phyloP scores from a whole-genome alignment of 371 early-diverging fungal species.

The Mucor lusitanicus region DNA sequence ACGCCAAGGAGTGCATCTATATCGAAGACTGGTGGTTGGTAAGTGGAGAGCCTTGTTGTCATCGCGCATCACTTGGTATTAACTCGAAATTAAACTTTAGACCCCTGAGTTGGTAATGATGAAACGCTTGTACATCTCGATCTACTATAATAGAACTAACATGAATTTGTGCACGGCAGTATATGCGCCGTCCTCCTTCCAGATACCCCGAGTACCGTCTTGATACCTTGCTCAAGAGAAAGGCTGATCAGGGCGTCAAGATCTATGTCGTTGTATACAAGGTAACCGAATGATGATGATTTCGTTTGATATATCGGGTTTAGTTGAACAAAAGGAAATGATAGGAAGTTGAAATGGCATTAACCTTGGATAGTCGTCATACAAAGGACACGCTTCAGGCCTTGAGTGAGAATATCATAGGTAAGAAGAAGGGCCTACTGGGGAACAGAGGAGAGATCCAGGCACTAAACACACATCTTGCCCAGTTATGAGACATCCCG shows the following conservation, averaged over 20 bases:
- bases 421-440: no score
- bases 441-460: neutral
- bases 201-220: slow-evolving; percentile 79
- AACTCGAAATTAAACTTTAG: slow-evolving; percentile 18
- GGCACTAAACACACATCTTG: slow-evolving; percentile 13
- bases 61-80: no score
- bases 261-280: slow-evolving; percentile 92
- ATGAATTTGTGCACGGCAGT: slow-evolving; percentile 44
- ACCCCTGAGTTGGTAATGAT: slow-evolving; percentile 50
- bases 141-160: neutral
- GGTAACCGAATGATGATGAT: slow-evolving; percentile 18
- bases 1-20: slow-evolving; percentile 77
- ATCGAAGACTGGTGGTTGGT: slow-evolving; percentile 95
- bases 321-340: slow-evolving; percentile 9
- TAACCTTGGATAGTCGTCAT: slow-evolving; percentile 80
- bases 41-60: slow-evolving; percentile 8
- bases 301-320: neutral
- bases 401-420: slow-evolving; percentile 78
- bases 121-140: neutral
- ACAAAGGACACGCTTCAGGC: slow-evolving; percentile 77
- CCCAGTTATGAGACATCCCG: slow-evolving; percentile 84
- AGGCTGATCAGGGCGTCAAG: slow-evolving; percentile 88
- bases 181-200: slow-evolving; percentile 78
- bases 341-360: slow-evolving; percentile 79
- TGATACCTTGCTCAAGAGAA: slow-evolving; percentile 80